Evolutionary conservation across 2,329 filamentous ascomycete species (phyloP).

Genomic region (Pseudocercospora crystallina): DNA sequence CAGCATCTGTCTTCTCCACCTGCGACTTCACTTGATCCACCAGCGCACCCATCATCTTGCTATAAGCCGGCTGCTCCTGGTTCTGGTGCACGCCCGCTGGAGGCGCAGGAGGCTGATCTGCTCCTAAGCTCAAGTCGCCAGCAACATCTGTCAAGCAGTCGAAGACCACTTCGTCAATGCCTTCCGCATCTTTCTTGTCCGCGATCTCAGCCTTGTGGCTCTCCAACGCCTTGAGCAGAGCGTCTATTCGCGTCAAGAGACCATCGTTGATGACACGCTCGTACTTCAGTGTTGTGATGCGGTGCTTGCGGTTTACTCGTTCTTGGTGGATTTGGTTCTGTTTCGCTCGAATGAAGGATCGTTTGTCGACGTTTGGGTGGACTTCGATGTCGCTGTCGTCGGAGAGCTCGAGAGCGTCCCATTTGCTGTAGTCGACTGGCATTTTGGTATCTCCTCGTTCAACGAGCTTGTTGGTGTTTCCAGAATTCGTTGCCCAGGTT

Average conservation of each 20-base stretch:
- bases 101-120: constrained; percentile 73
- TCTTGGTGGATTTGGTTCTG: constrained; percentile 96
- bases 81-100: constrained; percentile 78
- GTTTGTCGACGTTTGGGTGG: constrained; percentile 97
- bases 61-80: constrained; percentile 78
- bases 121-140: constrained; percentile 65
- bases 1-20: constrained; percentile 69
- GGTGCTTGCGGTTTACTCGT: constrained; percentile 77
- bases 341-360: constrained; percentile 97
- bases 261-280: constrained; percentile 92
- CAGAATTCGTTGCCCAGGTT: too few species aligned
- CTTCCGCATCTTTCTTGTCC: constrained; percentile 56
- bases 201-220: constrained; percentile 64
- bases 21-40: constrained; percentile 90
- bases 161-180: constrained; percentile 82
- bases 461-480: neutral
- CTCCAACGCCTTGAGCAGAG: constrained; percentile 71
- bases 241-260: constrained; percentile 78
- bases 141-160: constrained; percentile 74
- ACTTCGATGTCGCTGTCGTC: constrained; percentile 98
- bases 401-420: constrained; percentile 90
- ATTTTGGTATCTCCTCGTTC: constrained; percentile 34
- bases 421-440: constrained; percentile 72
- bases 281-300: constrained; percentile 90
- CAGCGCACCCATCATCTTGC: constrained; percentile 97